A percentile compares a stretch with the other conserved stretches of the same genome.
These are phyloP conservation scores for Candida boidinii DNA, from an alignment of 805 yeast species.

Conservation along the genomic window DNA sequence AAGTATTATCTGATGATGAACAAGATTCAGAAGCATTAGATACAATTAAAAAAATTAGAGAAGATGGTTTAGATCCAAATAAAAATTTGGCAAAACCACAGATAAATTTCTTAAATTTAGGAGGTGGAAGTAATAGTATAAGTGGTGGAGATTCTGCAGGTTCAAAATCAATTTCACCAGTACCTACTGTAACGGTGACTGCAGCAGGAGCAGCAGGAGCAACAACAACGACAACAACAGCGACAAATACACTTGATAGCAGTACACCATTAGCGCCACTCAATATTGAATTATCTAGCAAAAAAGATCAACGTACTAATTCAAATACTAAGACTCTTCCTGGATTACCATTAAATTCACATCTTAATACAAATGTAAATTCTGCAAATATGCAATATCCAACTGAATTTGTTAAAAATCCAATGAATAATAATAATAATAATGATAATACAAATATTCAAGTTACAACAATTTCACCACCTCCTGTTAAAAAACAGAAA, in stretches of 20 bases:
- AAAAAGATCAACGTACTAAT: no score
- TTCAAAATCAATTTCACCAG: slow-evolving; percentile 2
- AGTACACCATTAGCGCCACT: not conserved
- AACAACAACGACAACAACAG: slow-evolving; percentile 1
- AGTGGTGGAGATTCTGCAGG: slow-evolving; percentile 1
- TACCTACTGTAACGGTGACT: not conserved
- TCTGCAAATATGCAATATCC: no score
- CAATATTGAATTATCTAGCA: slow-evolving; percentile 1
- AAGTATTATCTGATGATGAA: slow-evolving; percentile 40
- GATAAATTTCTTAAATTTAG: slow-evolving; percentile 25
- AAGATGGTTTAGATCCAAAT: slow-evolving; percentile 31
- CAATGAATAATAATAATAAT: no score
- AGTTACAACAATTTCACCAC: no score
- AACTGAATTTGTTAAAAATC: no score
- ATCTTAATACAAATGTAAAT: no score
- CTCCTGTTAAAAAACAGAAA: no score
- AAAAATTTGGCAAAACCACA: slow-evolving; percentile 30
- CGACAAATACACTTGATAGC: not conserved
- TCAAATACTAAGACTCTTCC: no score
- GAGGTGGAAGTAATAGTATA: not conserved
- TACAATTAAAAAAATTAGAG: slow-evolving; percentile 25
- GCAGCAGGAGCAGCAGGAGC: not conserved
- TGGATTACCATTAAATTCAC: no score
- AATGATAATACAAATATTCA: no score
- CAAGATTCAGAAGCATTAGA: slow-evolving; percentile 48